phyloP scores from a whole-genome alignment of 139 green algal genomes.

The Micractinium conductrix region DNA sequence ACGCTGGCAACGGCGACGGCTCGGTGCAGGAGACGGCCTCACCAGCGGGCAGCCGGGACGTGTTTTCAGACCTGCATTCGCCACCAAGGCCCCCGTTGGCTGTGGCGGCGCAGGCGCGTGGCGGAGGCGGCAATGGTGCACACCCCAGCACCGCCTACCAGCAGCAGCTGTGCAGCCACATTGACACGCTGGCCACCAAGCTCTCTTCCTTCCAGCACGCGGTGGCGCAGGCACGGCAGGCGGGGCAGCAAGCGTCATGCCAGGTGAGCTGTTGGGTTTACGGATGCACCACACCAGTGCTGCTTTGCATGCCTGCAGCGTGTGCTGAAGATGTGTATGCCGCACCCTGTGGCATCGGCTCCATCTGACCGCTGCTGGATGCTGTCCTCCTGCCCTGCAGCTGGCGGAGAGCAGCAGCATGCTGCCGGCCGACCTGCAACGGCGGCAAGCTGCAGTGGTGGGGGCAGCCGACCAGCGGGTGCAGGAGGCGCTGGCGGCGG shows the following conservation, averaged over 20 bases:
- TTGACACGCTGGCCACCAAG: conserved; percentile 20
- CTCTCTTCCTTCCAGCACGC: conserved; percentile 25
- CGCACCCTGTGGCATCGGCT: neutral
- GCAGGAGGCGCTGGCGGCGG: neutral
- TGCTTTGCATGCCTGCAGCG: neutral
- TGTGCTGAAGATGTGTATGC: neutral
- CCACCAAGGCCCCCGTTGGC: neutral
- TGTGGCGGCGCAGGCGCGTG: neutral
- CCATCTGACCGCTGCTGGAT: neutral
- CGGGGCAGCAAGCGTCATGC: neutral
- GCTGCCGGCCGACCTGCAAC: conserved; percentile 18
- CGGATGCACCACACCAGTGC: neutral
- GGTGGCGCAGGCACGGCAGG: conserved; percentile 21
- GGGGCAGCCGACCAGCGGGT: neutral
- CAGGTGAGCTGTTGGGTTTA: neutral
- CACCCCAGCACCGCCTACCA: neutral
- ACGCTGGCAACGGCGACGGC: neutral
- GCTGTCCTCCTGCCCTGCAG: neutral
- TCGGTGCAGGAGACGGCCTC: neutral
- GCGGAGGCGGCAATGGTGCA: neutral
- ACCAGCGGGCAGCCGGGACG: neutral
- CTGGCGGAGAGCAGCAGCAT: conserved; percentile 21
- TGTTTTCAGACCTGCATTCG: conserved; percentile 22
- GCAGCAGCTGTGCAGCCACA: conserved; percentile 29
- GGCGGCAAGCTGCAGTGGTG: conserved; percentile 11